Evolutionary conservation across 257 asterid species (phyloP).

Genomic region (Nicotiana tabacum): DNA sequence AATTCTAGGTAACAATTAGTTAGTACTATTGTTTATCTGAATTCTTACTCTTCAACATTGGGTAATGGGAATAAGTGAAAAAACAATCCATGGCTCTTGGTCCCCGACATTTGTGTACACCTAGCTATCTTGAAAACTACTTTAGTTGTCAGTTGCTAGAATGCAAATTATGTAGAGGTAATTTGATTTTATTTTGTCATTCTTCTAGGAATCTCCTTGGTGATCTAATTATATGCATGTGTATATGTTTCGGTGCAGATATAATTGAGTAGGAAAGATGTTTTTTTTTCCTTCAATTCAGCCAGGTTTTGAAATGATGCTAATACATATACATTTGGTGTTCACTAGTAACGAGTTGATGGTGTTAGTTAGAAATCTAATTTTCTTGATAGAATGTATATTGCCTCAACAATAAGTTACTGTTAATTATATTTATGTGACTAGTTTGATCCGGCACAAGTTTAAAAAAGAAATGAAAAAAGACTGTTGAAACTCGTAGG

Average conservation of each 20-base stretch:
- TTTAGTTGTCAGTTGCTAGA: neutral
- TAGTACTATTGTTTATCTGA: constrained; percentile 7
- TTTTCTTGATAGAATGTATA: neutral
- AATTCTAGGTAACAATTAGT: neutral
- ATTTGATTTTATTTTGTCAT: neutral
- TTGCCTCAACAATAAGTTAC: neutral
- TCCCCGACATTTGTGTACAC: neutral
- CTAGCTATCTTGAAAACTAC: neutral
- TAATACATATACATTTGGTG: neutral
- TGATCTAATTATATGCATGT: neutral
- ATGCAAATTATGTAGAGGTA: neutral
- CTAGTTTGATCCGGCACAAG: too few species aligned
- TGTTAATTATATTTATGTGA: too few species aligned
- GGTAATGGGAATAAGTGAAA: constrained; percentile 6
- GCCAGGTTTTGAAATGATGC: neutral
- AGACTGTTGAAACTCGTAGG: too few species aligned
- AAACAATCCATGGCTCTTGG: neutral
- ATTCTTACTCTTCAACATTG: constrained; percentile 7
- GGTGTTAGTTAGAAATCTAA: neutral
- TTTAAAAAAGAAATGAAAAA: too few species aligned
- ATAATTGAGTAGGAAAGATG: neutral
- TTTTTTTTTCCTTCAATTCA: neutral
- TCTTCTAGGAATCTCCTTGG: neutral
- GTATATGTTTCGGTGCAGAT: neutral
- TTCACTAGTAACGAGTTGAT: neutral